Evolutionary conservation across 257 asterid genomes (phyloP).

Genomic region (Orobanche coerulescens): DNA sequence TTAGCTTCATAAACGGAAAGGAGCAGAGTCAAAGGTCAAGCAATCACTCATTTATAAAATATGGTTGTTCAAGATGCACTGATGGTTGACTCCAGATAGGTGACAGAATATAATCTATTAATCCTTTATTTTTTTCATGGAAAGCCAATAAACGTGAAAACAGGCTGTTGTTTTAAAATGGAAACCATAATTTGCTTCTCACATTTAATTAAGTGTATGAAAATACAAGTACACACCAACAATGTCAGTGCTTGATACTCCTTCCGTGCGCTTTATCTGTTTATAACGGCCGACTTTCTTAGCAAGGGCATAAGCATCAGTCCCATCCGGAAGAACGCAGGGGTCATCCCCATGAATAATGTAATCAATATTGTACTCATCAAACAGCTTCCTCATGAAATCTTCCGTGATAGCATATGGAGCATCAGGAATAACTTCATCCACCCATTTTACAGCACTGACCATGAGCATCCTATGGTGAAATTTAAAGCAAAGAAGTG

Average conservation of each 20-base stretch:
- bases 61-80: neutral
- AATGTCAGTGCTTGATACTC: conserved; percentile 92
- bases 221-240: conserved; percentile 52
- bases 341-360: conserved; percentile 98
- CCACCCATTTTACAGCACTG: conserved; percentile 95
- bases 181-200: neutral
- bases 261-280: conserved; percentile 94
- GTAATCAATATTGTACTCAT: conserved; percentile 77
- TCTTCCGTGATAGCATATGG: conserved; percentile 96
- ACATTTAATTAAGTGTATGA: conserved; percentile 11
- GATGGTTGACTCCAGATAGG: neutral
- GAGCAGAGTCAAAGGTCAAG: neutral
- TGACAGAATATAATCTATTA: neutral
- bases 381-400: conserved; percentile 84
- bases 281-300: conserved; percentile 91
- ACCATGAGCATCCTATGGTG: conserved; percentile 85
- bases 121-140: neutral
- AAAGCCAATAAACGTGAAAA: neutral
- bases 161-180: neutral
- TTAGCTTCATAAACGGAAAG: neutral
- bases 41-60: neutral
- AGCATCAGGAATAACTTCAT: conserved; percentile 91
- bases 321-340: conserved; percentile 87
- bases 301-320: conserved; percentile 96
- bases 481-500: conserved; percentile 15